A percentile compares a stretch with the other conserved stretches of the same genome.
phyloP scores from a whole-genome alignment of 768 basidiomycete genomes.

The Mycena filopes region DNA sequence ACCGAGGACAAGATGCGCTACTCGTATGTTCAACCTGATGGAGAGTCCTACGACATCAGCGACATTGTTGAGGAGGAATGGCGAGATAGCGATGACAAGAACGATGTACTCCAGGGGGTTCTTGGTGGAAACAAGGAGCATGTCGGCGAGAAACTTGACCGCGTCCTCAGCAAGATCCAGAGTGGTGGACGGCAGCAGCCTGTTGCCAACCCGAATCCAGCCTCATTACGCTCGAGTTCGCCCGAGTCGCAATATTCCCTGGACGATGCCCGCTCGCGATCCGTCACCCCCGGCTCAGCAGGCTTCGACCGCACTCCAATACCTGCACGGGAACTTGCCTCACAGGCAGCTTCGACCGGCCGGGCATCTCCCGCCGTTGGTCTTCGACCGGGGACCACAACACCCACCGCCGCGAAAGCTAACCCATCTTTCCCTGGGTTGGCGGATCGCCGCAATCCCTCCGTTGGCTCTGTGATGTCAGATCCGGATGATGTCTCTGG shows the following conservation, averaged over 20 bases:
- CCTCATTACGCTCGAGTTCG: slow-evolving; percentile 50
- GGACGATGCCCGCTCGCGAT: slow-evolving; percentile 56
- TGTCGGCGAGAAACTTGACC: slow-evolving; percentile 74
- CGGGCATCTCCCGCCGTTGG: slow-evolving; percentile 32
- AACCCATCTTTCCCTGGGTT: slow-evolving; percentile 29
- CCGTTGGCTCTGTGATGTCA: slow-evolving; percentile 81
- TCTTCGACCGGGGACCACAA: slow-evolving; percentile 44
- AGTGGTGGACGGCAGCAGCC: slow-evolving; percentile 50
- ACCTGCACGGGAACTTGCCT: slow-evolving; percentile 21
- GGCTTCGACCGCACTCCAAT: slow-evolving; percentile 46
- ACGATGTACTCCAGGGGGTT: slow-evolving; percentile 77
- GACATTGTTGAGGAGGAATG: slow-evolving; percentile 93
- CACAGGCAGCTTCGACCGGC: slow-evolving; percentile 21
- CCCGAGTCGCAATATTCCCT: slow-evolving; percentile 70
- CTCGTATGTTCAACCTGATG: slow-evolving; percentile 92
- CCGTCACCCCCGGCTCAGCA: slow-evolving; percentile 55
- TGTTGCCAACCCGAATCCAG: not conserved
- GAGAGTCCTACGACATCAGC: slow-evolving; percentile 93
- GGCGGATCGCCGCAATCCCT: slow-evolving; percentile 65
- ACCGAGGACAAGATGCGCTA: slow-evolving; percentile 83
- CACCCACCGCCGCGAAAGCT: slow-evolving; percentile 46
- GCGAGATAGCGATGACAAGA: slow-evolving; percentile 62
- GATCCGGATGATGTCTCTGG: slow-evolving; percentile 53
- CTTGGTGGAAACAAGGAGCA: slow-evolving; percentile 67
- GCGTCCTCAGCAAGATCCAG: slow-evolving; percentile 81